Base-by-base conservation (phyloP, 305 asterid genomes). In the Withania somnifera region DNA sequence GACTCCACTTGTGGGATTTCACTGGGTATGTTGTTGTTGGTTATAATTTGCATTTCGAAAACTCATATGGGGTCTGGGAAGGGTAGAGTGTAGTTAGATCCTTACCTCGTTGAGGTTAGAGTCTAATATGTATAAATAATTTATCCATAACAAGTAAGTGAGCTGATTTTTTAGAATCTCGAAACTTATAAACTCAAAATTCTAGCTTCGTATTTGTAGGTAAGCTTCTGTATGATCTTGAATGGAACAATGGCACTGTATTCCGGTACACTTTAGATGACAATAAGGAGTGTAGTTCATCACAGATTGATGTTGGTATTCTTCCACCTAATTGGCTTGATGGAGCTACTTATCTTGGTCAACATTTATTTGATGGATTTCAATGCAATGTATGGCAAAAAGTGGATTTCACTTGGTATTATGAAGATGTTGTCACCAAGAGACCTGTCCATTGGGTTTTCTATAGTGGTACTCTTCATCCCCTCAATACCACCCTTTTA, bases 291-390 rank as follows among this genome's bases (percentile, higher is more conserved):
- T 93, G 98, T 83, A 64, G 88, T 51, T 60, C 93, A 15, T 20
- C 79, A 2, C 91, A 88, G 86, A 83, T 91, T 3, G 92, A 89
- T 3, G 87, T 94, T 64, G 98, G 98, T 19, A 88, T 94, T 82
- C 93, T 94, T 84, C 91, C 93, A 34, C 98, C 98, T 6, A 66
- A 91, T 87, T 94, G 98, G 98, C 95, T 93, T 63, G 92, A 92
- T 47, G 98, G 95, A 81, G 93, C 98, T 84, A 90, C 77, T 63
- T 93, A 94, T 83, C 91, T 94, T 54, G 97, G 98, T 79, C 95
- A 85, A 84, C 86, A 88, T 52, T 42, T 26, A 0, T 85, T 90
- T 22, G 97, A 90, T 50, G 97, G 96, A 2, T 94, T 91, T 34
- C 89, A 87, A 51, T 94, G 96, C 82, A 88, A 92, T 50, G 96